A percentile compares a stretch with the other conserved stretches of the same genome.
phyloP scores from a whole-genome alignment of 2,329 filamentous ascomycete species.

The Neonectria coccinea region DNA sequence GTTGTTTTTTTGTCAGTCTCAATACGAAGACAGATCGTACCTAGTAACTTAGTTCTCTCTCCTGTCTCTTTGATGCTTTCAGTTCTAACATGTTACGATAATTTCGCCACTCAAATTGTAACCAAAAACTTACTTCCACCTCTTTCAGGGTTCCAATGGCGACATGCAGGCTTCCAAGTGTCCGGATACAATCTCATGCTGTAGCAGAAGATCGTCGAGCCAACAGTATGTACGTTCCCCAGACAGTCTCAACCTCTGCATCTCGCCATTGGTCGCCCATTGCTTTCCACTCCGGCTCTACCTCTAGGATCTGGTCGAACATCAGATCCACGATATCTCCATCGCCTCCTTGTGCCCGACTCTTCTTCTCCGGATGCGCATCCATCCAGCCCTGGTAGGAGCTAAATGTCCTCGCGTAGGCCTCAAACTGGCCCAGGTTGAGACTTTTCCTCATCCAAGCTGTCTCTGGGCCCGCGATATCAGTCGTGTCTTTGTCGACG shows the following conservation, averaged over 20 bases:
- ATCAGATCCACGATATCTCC: constrained; percentile 73
- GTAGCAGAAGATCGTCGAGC: constrained; percentile 46
- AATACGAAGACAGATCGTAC: no score
- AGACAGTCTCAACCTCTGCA: constrained; percentile 67
- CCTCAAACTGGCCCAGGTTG: constrained; percentile 68
- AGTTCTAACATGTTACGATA: background rate
- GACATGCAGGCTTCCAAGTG: background rate
- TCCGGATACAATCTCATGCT: background rate
- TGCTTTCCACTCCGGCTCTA: constrained; percentile 64
- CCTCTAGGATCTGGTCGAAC: constrained; percentile 67
- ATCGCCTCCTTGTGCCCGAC: constrained; percentile 63
- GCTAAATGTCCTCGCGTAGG: constrained; percentile 72
- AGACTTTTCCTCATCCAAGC: constrained; percentile 65
- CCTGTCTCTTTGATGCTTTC: background rate
- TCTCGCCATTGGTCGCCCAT: constrained; percentile 64
- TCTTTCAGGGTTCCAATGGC: background rate
- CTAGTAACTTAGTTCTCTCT: background rate
- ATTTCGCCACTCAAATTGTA: background rate
- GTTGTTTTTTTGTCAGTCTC: background rate
- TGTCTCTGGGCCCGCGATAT: constrained; percentile 48
- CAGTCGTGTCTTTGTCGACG: constrained; percentile 57
- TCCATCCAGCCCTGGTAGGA: constrained; percentile 69
- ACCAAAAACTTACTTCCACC: background rate
- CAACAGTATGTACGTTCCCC: constrained; percentile 71
- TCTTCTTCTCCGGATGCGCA: constrained; percentile 62